Conservation (phyloP, 257 asterid genomes). For the Salvia rosmarinus region DNA sequence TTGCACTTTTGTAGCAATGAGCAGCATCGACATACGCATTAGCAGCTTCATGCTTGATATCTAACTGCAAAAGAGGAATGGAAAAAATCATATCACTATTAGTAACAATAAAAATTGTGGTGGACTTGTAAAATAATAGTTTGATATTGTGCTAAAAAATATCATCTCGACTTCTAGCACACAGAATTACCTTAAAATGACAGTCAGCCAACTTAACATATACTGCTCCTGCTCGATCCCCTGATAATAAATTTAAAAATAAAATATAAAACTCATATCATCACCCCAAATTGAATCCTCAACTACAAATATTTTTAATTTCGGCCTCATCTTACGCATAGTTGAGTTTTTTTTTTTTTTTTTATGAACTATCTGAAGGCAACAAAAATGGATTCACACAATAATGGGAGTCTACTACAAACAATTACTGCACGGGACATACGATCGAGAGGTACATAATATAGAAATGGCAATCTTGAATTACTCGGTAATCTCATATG, state of each 20-base stretch:
- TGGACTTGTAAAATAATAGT: background rate
- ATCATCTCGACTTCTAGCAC: background rate
- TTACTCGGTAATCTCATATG: background rate
- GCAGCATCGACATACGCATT: constrained; percentile 92
- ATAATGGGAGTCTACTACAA: background rate
- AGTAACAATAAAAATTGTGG: background rate
- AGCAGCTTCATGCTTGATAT: constrained; percentile 98
- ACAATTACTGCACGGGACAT: background rate
- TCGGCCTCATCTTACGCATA: background rate
- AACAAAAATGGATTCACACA: constrained; percentile 14
- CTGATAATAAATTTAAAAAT: constrained; percentile 42
- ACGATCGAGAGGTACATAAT: constrained; percentile 10
- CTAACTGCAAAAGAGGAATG: constrained; percentile 55
- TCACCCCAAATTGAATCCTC: constrained; percentile 8
- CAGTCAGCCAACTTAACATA: constrained; percentile 84
- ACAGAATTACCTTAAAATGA: constrained; percentile 66
- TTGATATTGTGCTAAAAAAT: background rate
- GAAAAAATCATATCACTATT: background rate
- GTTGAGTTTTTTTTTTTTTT: background rate
- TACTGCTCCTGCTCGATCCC: constrained; percentile 92
- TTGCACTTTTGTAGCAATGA: constrained; percentile 83
- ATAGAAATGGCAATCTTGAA: constrained; percentile 23
- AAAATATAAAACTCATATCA: constrained; percentile 4
- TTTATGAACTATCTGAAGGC: constrained; percentile 2
- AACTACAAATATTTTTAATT: background rate